These are phyloP conservation scores for Scenedesmus sp. DNA, from an alignment of 163 green algal genomes.

Conservation along the genomic window DNA sequence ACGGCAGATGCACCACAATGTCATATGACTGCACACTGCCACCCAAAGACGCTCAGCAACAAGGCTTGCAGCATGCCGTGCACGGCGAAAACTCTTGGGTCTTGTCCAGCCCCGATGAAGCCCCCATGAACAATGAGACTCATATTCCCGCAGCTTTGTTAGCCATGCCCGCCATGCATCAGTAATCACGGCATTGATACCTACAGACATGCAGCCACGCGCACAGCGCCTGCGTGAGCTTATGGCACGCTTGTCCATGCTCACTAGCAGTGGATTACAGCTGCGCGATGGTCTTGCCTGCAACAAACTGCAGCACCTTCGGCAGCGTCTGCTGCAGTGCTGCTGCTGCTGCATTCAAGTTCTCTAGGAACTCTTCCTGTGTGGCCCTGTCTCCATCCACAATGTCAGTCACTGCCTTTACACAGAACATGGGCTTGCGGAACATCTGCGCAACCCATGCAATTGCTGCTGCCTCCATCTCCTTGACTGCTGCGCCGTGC, in stretches of 20 bases:
- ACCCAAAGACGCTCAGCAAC: too few species aligned
- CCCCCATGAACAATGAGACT: too few species aligned
- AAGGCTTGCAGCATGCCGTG: too few species aligned
- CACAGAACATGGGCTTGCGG: constrained; percentile 85
- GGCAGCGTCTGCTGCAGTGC: constrained; percentile 83
- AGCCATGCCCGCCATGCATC: too few species aligned
- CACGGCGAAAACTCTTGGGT: too few species aligned
- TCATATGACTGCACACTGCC: too few species aligned
- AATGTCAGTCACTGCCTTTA: constrained; percentile 99
- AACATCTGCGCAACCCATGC: constrained; percentile 83
- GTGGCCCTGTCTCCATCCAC: constrained; percentile 93
- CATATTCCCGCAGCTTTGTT: too few species aligned
- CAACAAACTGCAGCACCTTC: constrained; percentile 82
- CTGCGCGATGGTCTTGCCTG: constrained; percentile 79
- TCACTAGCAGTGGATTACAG: constrained; percentile 64
- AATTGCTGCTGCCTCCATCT: constrained; percentile 95
- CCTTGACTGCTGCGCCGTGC: constrained; percentile 90
- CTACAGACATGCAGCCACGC: too few species aligned
- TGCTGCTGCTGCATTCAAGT: constrained; percentile 85
- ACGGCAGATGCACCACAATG: too few species aligned
- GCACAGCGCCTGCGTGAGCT: too few species aligned
- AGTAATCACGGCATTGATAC: too few species aligned
- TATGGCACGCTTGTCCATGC: background rate
- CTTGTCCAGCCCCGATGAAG: too few species aligned
- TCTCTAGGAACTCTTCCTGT: constrained; percentile 95